Conservation (phyloP, 2,329 filamentous ascomycete genomes). For the Cordyceps farinosa region DNA sequence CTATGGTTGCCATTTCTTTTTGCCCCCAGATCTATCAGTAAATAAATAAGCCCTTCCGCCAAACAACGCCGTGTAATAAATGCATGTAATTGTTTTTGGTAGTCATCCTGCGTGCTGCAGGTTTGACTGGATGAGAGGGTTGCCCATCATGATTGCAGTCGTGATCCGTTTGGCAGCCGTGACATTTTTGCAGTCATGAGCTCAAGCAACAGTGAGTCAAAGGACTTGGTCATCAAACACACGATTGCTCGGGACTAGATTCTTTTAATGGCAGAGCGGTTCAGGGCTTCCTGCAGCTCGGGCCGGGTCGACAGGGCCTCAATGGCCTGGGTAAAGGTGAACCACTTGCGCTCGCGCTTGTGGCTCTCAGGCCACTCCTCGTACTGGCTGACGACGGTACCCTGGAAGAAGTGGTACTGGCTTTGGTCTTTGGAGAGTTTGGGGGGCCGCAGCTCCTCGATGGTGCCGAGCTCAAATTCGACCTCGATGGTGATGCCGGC, state of each 20-base stretch:
- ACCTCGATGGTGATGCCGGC: slow-evolving; percentile 86
- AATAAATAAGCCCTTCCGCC: slow-evolving; percentile 8
- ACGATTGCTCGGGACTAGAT: neutral
- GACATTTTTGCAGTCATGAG: neutral
- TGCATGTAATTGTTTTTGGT: slow-evolving; percentile 13
- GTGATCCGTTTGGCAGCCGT: neutral
- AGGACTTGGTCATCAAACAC: neutral
- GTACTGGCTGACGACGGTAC: slow-evolving; percentile 81
- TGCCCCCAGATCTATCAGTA: slow-evolving; percentile 15
- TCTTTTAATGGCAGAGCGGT: slow-evolving; percentile 67
- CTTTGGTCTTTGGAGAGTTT: slow-evolving; percentile 64
- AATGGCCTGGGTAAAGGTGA: slow-evolving; percentile 77
- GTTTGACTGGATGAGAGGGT: neutral
- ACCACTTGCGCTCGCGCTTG: slow-evolving; percentile 88
- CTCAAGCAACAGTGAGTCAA: neutral
- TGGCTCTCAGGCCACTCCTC: slow-evolving; percentile 89
- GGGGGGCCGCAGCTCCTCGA: slow-evolving; percentile 77
- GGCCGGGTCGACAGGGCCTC: slow-evolving; percentile 73
- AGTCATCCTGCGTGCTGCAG: neutral
- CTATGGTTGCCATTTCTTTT: slow-evolving; percentile 6
- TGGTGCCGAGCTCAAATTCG: slow-evolving; percentile 79
- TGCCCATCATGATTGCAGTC: neutral
- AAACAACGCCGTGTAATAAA: slow-evolving; percentile 14
- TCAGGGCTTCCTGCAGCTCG: slow-evolving; percentile 83
- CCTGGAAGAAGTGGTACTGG: slow-evolving; percentile 80